A percentile compares a stretch with the other conserved stretches of the same genome.
Conservation (phyloP, 768 basidiomycete species). For the Macrolepiota dolichaula region DNA sequence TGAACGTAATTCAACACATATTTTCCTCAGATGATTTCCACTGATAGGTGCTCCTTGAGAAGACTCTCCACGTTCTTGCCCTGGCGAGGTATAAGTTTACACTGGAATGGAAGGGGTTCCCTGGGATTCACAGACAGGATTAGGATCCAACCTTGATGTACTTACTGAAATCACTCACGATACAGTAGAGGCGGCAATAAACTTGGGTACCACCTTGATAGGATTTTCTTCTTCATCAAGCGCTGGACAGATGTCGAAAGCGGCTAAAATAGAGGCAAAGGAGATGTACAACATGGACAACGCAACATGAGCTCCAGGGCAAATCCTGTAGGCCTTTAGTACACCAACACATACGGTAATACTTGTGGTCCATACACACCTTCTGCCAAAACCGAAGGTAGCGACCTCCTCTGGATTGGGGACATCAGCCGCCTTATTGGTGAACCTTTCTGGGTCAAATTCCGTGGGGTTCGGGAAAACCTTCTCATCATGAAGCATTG, state of each 20-base stretch:
- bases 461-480: slow-evolving; percentile 16
- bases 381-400: slow-evolving; percentile 29
- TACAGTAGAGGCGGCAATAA: not conserved
- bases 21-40: not conserved
- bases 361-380: slow-evolving; percentile 12
- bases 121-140: not conserved
- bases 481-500: slow-evolving; percentile 19
- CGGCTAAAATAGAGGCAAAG: slow-evolving; percentile 11
- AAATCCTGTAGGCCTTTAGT: not conserved
- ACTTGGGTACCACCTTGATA: not conserved
- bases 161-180: not conserved
- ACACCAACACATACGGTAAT: not conserved
- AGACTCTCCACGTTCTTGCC: not conserved
- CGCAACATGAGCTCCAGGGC: slow-evolving; percentile 8
- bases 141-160: not conserved
- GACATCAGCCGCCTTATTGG: slow-evolving; percentile 19
- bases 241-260: slow-evolving; percentile 16
- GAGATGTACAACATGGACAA: not conserved
- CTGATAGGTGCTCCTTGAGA: not conserved
- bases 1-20: no score
- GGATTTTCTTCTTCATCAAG: slow-evolving; percentile 4
- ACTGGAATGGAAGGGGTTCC: not conserved
- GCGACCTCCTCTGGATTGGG: slow-evolving; percentile 19
- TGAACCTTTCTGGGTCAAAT: slow-evolving; percentile 20
- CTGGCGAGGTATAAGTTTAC: not conserved